Evolutionary conservation across 2,329 filamentous ascomycete species (phyloP).

Genomic region (Calonectria pteridis): DNA sequence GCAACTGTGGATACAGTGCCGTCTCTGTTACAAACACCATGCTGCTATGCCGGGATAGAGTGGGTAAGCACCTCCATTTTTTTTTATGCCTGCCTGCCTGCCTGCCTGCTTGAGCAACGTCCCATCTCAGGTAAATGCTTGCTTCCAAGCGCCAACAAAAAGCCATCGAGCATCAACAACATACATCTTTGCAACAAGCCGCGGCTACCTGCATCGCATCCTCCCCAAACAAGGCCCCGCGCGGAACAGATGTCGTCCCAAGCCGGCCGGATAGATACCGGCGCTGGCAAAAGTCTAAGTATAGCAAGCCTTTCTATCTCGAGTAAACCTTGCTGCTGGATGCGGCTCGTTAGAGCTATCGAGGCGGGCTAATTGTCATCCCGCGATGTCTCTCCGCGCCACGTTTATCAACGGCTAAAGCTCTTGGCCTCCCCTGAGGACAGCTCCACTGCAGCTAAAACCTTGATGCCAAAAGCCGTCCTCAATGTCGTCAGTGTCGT

Average conservation of each 20-base stretch:
- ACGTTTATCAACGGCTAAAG: constrained; percentile 8
- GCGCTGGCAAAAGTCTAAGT: constrained; percentile 7
- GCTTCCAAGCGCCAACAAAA: not conserved
- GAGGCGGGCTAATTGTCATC: not conserved
- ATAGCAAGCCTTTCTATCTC: constrained; percentile 9
- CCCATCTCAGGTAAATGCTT: not conserved
- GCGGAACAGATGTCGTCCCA: not conserved
- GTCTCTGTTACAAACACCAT: not conserved
- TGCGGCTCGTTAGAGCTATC: constrained; percentile 10
- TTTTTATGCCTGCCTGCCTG: not conserved
- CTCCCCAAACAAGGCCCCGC: not conserved
- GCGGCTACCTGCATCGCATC: not conserved
- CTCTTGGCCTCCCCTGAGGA: not conserved
- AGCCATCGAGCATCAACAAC: not conserved
- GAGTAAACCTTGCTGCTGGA: constrained; percentile 7
- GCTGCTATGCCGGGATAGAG: not conserved
- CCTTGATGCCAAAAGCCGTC: constrained; percentile 25
- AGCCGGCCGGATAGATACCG: constrained; percentile 2
- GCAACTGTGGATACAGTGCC: constrained; percentile 17
- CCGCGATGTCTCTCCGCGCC: not conserved
- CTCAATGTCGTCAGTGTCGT: constrained; percentile 21
- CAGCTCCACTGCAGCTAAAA: constrained; percentile 22
- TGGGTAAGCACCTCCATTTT: constrained; percentile 3
- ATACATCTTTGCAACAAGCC: not conserved
- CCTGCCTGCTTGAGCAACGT: not conserved